These are phyloP conservation scores for Silene uniflora DNA, from an alignment of 148 eudicot genomes.

Conservation along the genomic window DNA sequence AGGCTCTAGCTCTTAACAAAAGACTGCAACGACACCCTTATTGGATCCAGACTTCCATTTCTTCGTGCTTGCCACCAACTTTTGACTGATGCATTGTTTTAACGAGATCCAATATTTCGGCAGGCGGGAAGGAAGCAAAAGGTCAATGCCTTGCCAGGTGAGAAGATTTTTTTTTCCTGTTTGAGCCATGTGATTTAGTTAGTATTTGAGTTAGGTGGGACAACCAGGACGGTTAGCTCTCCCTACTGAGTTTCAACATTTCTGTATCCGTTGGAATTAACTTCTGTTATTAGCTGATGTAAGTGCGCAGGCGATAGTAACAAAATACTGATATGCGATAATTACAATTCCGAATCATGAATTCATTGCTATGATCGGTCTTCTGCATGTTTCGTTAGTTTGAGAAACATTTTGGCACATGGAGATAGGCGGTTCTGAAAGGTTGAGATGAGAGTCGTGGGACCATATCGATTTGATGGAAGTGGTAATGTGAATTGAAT, in stretches of 20 bases:
- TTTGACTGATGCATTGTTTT: not conserved
- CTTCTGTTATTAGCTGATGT: no score
- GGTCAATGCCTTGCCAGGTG: not conserved
- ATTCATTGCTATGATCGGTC: not conserved
- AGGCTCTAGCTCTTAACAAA: not conserved
- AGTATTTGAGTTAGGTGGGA: not conserved
- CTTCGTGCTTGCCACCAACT: not conserved
- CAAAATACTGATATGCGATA: no score
- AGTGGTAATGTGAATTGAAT: conserved; percentile 12
- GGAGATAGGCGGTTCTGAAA: not conserved
- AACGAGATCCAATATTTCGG: not conserved
- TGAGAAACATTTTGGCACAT: not conserved
- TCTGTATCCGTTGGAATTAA: not conserved
- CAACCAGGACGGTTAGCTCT: not conserved
- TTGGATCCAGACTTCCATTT: not conserved
- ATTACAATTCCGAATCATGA: not conserved
- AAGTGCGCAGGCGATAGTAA: no score
- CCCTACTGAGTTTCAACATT: not conserved
- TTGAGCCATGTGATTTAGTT: not conserved
- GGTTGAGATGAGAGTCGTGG: not conserved
- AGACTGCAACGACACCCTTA: not conserved
- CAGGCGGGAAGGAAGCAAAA: not conserved
- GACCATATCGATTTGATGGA: conserved; percentile 10
- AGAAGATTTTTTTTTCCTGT: not conserved
- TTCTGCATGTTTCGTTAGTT: not conserved